Evolutionary conservation across 805 yeast species (phyloP), one percentile per base, ranked within the genome.

Genomic region (Candida ficus): DNA sequence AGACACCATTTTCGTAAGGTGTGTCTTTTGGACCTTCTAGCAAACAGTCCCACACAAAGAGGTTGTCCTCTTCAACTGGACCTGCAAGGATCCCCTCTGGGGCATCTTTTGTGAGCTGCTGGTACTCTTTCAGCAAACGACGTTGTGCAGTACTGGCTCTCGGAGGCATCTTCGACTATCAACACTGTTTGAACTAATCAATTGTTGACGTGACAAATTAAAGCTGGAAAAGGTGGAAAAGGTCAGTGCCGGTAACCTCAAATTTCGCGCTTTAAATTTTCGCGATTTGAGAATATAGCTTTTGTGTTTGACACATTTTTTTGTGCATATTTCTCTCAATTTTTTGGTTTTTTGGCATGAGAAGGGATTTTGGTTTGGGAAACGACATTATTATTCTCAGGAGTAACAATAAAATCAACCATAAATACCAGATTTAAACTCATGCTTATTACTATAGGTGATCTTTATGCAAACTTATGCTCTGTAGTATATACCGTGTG

Each of bases 71-170:
- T 18, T 75, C 64, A 4, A 79, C 68, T 0, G 99, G 99, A 1
- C 95, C 95, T 0, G 99, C 99, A 6, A 89, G 77, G 27, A 91
- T 86, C 1, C 99, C 99, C 23, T 95, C 97, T 0, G 97, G 96
- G 0, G 95, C 83, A 47, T 90, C 95, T 49, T 75, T 76, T 14
- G 81, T 67, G 20, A 93, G 75, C 61, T 88, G 96, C 59, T 87
- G 91, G 58, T 83, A 83, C 61, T 93, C 99, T 50, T 88, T 88
- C 56, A 89, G 71, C 23, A 93, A 75, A 45, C 99, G 68, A 51
- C 83, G 80, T 48, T 86, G 95, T 4, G 99, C 98, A 9, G 95
- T 86, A 29, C 63, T 51, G 7, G 50, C 44, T 35, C 52, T 45
- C 37, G 60, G 60, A 14, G 62, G 56, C 62, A 58, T 58, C n/a